Percentiles rank a stretch among this genome's conserved stretches.
Evolutionary conservation across 805 yeast species (phyloP).

Genomic region (Grigorovia yakushimaensis): DNA sequence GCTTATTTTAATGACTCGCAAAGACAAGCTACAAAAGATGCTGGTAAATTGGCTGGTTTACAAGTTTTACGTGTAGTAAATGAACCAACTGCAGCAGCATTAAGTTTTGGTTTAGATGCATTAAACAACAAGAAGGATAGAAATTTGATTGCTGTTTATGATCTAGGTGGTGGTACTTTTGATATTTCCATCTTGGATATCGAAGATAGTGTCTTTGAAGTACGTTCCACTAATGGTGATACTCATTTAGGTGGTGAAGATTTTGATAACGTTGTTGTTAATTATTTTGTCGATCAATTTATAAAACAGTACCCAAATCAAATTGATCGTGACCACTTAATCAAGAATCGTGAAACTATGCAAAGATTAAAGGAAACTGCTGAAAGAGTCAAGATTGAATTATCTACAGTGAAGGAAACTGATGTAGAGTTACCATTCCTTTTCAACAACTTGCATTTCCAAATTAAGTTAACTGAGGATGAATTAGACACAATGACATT

Average conservation of each 20-base stretch:
- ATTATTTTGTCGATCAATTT: constrained; percentile 49
- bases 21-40: constrained; percentile 74
- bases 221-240: constrained; percentile 74
- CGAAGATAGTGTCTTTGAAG: constrained; percentile 75
- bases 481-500: constrained; percentile 59
- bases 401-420: constrained; percentile 55
- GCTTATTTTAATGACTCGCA: constrained; percentile 78
- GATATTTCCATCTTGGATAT: constrained; percentile 72
- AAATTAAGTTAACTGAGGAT: constrained; percentile 49
- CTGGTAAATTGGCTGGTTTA: constrained; percentile 67
- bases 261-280: constrained; percentile 57
- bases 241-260: constrained; percentile 85
- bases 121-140: constrained; percentile 25
- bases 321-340: constrained; percentile 30
- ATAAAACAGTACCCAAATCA: constrained; percentile 37
- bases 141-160: constrained; percentile 45
- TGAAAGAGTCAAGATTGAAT: constrained; percentile 65
- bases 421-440: constrained; percentile 64
- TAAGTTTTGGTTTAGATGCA: constrained; percentile 67
- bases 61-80: constrained; percentile 68
- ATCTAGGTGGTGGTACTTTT: constrained; percentile 80
- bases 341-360: constrained; percentile 44
- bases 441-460: constrained; percentile 50
- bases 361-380: constrained; percentile 75
- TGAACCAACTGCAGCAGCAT: constrained; percentile 82